Percentiles rank a stretch among this genome's conserved stretches.
phyloP scores from a whole-genome alignment of 106 monocot genomes.

The Dioscorea dumetorum region DNA sequence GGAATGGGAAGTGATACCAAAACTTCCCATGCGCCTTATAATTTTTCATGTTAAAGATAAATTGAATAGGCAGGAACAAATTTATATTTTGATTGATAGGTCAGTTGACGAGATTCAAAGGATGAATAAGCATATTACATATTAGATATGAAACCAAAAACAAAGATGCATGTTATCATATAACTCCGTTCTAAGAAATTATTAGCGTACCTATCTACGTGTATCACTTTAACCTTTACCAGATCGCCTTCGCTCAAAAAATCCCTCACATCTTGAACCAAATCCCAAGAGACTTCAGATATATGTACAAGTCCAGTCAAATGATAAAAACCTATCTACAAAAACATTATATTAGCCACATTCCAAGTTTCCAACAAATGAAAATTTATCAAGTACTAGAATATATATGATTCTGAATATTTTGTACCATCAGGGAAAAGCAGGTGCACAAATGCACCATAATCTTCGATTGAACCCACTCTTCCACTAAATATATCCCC shows the following conservation, averaged over 20 bases:
- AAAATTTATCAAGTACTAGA: background rate
- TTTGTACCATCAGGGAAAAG: constrained; percentile 79
- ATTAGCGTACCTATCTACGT: constrained; percentile 56
- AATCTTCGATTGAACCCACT: constrained; percentile 81
- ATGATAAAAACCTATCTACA: constrained; percentile 50
- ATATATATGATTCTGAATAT: background rate
- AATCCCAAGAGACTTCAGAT: constrained; percentile 95
- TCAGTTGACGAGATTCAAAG: too few species aligned
- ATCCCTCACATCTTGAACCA: constrained; percentile 91
- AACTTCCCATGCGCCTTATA: too few species aligned
- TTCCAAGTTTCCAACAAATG: background rate
- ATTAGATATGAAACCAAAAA: too few species aligned
- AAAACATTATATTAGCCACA: background rate
- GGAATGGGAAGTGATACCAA: too few species aligned
- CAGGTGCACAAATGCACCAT: constrained; percentile 95
- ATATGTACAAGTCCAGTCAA: constrained; percentile 91
- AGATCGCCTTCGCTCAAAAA: constrained; percentile 60
- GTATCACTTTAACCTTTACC: constrained; percentile 75
- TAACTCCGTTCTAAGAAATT: too few species aligned
- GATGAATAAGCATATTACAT: too few species aligned
- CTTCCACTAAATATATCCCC: constrained; percentile 65
- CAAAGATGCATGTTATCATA: too few species aligned
- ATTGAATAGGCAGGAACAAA: too few species aligned
- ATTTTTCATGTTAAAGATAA: too few species aligned
- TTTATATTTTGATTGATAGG: too few species aligned